Conservation (phyloP, 2,329 filamentous ascomycete genomes). For the Aspergillus texensis region DNA sequence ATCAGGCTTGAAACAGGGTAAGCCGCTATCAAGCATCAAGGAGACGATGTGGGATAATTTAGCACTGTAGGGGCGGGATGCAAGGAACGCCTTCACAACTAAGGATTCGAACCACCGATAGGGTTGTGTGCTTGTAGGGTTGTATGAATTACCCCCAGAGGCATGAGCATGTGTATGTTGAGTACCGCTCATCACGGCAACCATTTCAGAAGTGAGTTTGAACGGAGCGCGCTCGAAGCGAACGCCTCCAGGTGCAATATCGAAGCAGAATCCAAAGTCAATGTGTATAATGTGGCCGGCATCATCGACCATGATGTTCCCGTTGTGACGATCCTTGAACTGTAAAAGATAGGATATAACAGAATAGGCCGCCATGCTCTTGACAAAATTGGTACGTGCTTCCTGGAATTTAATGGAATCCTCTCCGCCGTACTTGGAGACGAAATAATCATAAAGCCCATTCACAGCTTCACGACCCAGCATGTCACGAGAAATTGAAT, state of each 20-base stretch:
- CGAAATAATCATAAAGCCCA: constrained; percentile 96
- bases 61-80: constrained; percentile 80
- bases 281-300: constrained; percentile 97
- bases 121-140: constrained; percentile 72
- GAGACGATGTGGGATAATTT: constrained; percentile 88
- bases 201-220: constrained; percentile 96
- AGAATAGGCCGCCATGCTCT: constrained; percentile 98
- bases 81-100: constrained; percentile 92
- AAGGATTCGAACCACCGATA: constrained; percentile 98
- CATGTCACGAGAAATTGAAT: constrained; percentile 98
- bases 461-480: constrained; percentile 97
- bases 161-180: constrained; percentile 32
- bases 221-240: constrained; percentile 98
- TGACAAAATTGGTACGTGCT: constrained; percentile 95
- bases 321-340: constrained; percentile 99
- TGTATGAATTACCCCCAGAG: constrained; percentile 36
- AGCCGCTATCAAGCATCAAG: constrained; percentile 92
- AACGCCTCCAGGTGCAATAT: constrained; percentile 94
- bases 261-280: constrained; percentile 99
- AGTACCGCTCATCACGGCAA: constrained; percentile 95
- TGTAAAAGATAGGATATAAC: constrained; percentile 95
- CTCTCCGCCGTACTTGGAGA: constrained; percentile 95
- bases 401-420: constrained; percentile 94
- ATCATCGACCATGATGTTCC: constrained; percentile 99
- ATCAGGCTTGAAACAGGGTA: constrained; percentile 98